Conservation (phyloP, 2,329 filamentous ascomycete species). For the Harringtonia lauricola region DNA sequence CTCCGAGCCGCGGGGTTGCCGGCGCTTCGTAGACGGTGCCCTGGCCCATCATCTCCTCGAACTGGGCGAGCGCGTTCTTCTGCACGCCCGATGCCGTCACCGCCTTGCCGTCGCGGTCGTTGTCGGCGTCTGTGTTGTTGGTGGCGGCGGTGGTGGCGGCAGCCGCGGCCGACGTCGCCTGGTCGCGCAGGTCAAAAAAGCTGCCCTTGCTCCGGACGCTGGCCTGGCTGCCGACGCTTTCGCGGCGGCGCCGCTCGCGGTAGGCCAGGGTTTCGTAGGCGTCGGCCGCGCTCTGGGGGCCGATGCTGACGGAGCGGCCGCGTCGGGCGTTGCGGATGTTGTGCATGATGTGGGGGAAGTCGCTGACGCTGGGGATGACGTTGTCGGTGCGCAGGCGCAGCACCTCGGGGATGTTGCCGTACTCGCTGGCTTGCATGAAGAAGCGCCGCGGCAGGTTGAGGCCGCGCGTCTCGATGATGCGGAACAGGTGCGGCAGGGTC, state of each 20-base stretch:
- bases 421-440: constrained; percentile 84
- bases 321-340: constrained; percentile 60
- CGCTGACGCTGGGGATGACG: constrained; percentile 78
- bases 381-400: constrained; percentile 66
- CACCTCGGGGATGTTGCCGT: constrained; percentile 68
- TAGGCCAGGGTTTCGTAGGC: constrained; percentile 93
- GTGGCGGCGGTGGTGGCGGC: constrained; percentile 10
- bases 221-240: constrained; percentile 42
- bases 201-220: constrained; percentile 33
- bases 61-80: constrained; percentile 44
- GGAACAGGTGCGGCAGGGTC: constrained; percentile 74
- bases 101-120: constrained; percentile 24
- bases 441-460: constrained; percentile 77
- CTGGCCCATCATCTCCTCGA: constrained; percentile 64
- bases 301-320: constrained; percentile 75
- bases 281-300: constrained; percentile 91
- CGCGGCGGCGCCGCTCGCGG: constrained; percentile 52
- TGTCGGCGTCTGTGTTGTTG: constrained; percentile 6
- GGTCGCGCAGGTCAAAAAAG: constrained; percentile 27
- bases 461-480: constrained; percentile 69
- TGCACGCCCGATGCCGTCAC: constrained; percentile 33
- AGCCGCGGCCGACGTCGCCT: constrained; percentile 10
- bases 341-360: constrained; percentile 71
- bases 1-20: constrained; percentile 2
- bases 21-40: constrained; percentile 35